Evolutionary conservation across 1,139 yeast species (phyloP).

Genomic region (Blastobotrys illinoisensis): DNA sequence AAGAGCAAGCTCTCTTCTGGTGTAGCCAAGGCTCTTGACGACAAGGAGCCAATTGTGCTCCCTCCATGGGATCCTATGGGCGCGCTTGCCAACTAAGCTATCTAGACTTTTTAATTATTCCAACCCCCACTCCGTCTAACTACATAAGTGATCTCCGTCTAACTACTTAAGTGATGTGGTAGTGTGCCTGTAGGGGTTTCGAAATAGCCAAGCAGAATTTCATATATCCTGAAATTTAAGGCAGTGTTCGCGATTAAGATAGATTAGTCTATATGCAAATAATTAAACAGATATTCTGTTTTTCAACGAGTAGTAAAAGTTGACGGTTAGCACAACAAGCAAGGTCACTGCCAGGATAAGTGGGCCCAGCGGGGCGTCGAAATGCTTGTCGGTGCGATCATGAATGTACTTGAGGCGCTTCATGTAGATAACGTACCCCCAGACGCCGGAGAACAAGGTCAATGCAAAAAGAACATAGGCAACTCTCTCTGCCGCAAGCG

Average conservation of each 20-base stretch:
- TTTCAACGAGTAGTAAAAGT: constrained; percentile 40
- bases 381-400: constrained; percentile 77
- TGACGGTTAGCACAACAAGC: constrained; percentile 57
- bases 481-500: constrained; percentile 39
- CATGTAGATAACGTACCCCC: constrained; percentile 83
- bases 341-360: constrained; percentile 69
- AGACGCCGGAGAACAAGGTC: constrained; percentile 74
- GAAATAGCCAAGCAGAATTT: too few species aligned
- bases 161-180: too few species aligned
- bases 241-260: too few species aligned
- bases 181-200: too few species aligned
- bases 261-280: neutral
- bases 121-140: too few species aligned
- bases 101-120: too few species aligned
- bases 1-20: constrained; percentile 39
- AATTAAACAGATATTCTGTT: neutral
- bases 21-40: constrained; percentile 35
- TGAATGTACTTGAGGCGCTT: constrained; percentile 67
- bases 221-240: too few species aligned
- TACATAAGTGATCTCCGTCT: too few species aligned
- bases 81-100: constrained; percentile 54
- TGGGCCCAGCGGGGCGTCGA: constrained; percentile 90
- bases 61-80: constrained; percentile 90
- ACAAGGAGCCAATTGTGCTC: constrained; percentile 49
- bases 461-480: constrained; percentile 78